These are phyloP conservation scores for Collybia nuda DNA, from an alignment of 768 basidiomycete species.

Conservation along the genomic window DNA sequence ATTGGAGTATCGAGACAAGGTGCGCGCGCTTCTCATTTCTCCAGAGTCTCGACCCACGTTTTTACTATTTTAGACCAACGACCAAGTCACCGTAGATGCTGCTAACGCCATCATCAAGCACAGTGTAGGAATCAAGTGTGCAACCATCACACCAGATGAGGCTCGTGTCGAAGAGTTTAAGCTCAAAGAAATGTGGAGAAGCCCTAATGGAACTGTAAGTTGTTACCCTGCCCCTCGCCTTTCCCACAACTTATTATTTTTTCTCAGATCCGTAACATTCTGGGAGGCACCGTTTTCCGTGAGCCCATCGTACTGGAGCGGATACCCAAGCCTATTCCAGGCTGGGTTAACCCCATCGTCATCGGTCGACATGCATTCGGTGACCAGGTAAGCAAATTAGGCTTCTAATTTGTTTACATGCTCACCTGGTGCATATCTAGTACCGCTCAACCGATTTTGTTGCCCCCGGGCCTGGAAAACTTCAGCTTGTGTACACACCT, in stretches of 20 bases:
- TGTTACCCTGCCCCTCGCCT: background rate
- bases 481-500: slow-evolving; percentile 90
- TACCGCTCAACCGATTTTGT: slow-evolving; percentile 95
- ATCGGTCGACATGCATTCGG: slow-evolving; percentile 98
- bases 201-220: slow-evolving; percentile 90
- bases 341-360: slow-evolving; percentile 95
- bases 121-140: slow-evolving; percentile 98
- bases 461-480: slow-evolving; percentile 88
- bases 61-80: slow-evolving; percentile 68
- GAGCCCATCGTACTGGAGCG: slow-evolving; percentile 93
- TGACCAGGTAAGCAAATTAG: slow-evolving; percentile 63
- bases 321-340: slow-evolving; percentile 92
- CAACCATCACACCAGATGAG: slow-evolving; percentile 98
- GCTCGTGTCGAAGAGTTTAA: slow-evolving; percentile 96
- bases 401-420: background rate
- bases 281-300: slow-evolving; percentile 97
- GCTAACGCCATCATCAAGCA: slow-evolving; percentile 94
- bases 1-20: slow-evolving; percentile 87
- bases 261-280: slow-evolving; percentile 88
- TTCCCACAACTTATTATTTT: background rate
- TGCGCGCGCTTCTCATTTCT: slow-evolving; percentile 26
- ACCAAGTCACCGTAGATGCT: slow-evolving; percentile 89
- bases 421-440: slow-evolving; percentile 29
- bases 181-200: slow-evolving; percentile 98
- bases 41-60: background rate